Evolutionary conservation across 1,139 yeast species (phyloP), one percentile per base, ranked within the genome.

Genomic region (Meyerozyma elateridarum): DNA sequence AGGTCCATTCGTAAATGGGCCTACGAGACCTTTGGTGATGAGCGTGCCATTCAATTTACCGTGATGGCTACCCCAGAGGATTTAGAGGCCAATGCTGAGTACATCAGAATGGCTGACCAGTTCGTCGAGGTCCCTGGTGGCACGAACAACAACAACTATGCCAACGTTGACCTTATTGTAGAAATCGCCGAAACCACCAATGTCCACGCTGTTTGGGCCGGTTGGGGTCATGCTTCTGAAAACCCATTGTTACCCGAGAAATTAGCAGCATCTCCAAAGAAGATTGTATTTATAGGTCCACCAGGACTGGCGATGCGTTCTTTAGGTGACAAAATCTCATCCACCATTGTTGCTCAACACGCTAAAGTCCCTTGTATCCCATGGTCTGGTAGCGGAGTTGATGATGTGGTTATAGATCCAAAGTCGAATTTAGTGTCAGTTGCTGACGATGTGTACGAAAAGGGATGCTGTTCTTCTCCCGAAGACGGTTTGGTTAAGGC

Each of bases 21-120:
- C 27, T 93, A 91, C 61, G 97, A 91, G 61, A 88, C 96, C 17
- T 91, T 91, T 66, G 96, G 96, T 42, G 81, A 93, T 53, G 97
- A 91, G 61, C 75, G 85, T 54, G 89, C 95, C 40, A 84, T 91
- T 44, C 88, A 85, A 49, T 93, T 91, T 56, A 91, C 91, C 25
- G 97, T 85, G 29, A 91, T 91, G 99, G 98, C 98, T 37, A 91
- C 99, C 15, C 98, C 98, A 14, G 99, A 91, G 61, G 99, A 91
- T 67, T 68, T 91, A 51, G 89, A 77, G 48, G 96, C 97, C 42
- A 93, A 93, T 51, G 95, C 98, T 15, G 99, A 91, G 57, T 91
- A 91, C 60, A 88, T 91, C 54, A 79, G 97, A 61, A 91, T 91
- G 97, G 98, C 98, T 29, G 99, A 91, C 59, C 96, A 89, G 63